Base-by-base conservation (phyloP, 2,329 filamentous ascomycete genomes). In the Exophiala oligosperma region DNA sequence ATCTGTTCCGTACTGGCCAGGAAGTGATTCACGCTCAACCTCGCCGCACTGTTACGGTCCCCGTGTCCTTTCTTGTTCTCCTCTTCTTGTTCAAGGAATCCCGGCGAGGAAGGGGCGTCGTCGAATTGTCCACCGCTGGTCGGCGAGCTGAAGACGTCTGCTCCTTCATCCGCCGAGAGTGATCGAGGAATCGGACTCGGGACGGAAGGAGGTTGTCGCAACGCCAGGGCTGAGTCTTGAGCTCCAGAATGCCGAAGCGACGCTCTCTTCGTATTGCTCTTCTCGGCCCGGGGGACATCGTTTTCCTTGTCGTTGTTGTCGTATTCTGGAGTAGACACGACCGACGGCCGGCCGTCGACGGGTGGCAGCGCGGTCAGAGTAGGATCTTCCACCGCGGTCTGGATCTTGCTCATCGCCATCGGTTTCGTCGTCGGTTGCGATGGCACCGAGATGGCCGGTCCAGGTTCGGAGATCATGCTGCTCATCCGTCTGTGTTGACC, bases 21-120 rank as follows among this genome's bases (percentile, higher is more conserved):
- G 3, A 57, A 47, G 40, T 61, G 59, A 23, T 61, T 58, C 28
- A 61, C 55, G 35, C 59, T 61, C 35, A 61, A 44, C n/a, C 59
- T 49, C 12, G 54, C 48, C 7, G 17, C 44, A 12, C 55, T 50
- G 4, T 50, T 49, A 21, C n/a, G 37, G 23, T 37, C 49, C 21
- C 29, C 38, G 4, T 28, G 32, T 35, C 32, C 46, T 11, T 51
- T 47, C n/a, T n/a, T 59, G 51, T 54, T 40, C 29, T 49, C 38
- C 6, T 43, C 40, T 11, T 51, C 35, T 17, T 41, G 37, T 14
- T 26, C 49, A 12, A n/a, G 12, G 9, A 56, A 23, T n/a, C 47
- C 21, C 32, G 17, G 35, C 8, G 26, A 56, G 7, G 41, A 48
- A 14, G n/a, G 46, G 2, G 32, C 32, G 32, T 35, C 32, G 32